Percentiles rank a stretch among this genome's conserved stretches.
These are phyloP conservation scores for Nakaseomyces glabratus DNA, from an alignment of 1,139 yeast genomes.

Conservation along the genomic window DNA sequence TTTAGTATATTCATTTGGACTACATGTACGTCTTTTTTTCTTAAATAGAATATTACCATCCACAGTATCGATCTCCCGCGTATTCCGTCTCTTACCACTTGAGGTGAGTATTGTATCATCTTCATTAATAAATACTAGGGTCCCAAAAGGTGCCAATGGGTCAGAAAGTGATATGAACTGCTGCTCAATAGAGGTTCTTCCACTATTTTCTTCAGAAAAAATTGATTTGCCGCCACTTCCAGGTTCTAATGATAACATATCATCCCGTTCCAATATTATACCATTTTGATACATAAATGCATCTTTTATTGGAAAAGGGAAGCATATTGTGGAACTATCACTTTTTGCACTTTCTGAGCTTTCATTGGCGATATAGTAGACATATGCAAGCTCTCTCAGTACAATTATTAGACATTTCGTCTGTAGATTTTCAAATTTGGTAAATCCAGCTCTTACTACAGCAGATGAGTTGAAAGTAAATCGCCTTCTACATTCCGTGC, in stretches of 20 bases:
- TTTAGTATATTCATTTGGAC: too few relatives aligned
- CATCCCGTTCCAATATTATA: conserved; percentile 23
- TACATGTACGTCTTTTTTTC: too few relatives aligned
- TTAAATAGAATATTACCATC: too few relatives aligned
- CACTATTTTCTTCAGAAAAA: not conserved
- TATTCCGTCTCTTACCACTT: not conserved
- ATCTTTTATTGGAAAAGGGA: conserved; percentile 25
- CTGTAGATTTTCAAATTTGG: conserved; percentile 22
- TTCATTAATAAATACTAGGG: conserved; percentile 1
- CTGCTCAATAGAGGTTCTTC: conserved; percentile 13
- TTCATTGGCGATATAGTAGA: conserved; percentile 17
- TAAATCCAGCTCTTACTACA: conserved; percentile 26
- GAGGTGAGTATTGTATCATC: conserved; percentile 1
- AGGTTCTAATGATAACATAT: not conserved
- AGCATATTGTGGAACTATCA: conserved; percentile 20
- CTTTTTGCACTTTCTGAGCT: conserved; percentile 12
- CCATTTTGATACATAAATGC: conserved; percentile 29
- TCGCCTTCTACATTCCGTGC: conserved; percentile 19
- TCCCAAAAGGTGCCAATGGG: conserved; percentile 29
- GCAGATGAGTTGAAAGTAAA: conserved; percentile 15
- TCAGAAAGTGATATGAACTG: conserved; percentile 28
- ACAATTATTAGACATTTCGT: conserved; percentile 23
- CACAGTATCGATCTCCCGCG: too few relatives aligned
- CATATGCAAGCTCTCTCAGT: conserved; percentile 23
- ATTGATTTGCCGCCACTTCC: not conserved